Evolutionary conservation across 2,329 filamentous ascomycete species (phyloP).

Genomic region (Aschersonia sp.): DNA sequence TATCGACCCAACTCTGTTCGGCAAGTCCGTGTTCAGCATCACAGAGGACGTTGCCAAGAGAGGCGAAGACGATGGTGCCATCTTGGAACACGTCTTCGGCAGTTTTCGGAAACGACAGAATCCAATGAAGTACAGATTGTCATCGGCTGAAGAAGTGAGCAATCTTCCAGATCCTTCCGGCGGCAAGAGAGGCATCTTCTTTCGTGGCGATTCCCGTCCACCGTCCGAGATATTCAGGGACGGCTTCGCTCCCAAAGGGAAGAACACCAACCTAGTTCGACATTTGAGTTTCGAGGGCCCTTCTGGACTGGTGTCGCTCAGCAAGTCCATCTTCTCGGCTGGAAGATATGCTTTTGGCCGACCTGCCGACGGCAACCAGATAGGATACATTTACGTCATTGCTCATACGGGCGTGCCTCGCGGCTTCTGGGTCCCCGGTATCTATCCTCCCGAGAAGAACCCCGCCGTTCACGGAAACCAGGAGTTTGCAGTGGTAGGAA

Average conservation of each 20-base stretch:
- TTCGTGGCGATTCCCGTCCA: conserved; percentile 4
- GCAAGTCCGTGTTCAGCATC: neutral
- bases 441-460: neutral
- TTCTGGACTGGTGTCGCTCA: conserved; percentile 3
- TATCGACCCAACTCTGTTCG: neutral
- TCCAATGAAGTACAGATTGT: neutral
- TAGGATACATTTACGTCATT: conserved; percentile 4
- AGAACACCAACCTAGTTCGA: neutral
- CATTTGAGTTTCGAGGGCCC: conserved; percentile 2
- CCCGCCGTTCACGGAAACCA: neutral
- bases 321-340: conserved; percentile 1
- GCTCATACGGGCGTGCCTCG: neutral
- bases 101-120: neutral
- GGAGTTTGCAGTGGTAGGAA: neutral
- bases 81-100: too few relatives aligned
- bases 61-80: neutral
- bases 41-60: neutral
- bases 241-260: conserved; percentile 3
- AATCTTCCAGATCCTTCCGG: neutral
- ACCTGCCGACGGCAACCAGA: neutral
- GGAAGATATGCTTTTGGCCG: conserved; percentile 3
- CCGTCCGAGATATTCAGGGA: conserved; percentile 1
- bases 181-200: conserved; percentile 3
- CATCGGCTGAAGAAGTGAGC: neutral
- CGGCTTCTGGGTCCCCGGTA: conserved; percentile 5